Conservation (phyloP, 129 eudicot genomes). For the Centrapalus pauciflorus region DNA sequence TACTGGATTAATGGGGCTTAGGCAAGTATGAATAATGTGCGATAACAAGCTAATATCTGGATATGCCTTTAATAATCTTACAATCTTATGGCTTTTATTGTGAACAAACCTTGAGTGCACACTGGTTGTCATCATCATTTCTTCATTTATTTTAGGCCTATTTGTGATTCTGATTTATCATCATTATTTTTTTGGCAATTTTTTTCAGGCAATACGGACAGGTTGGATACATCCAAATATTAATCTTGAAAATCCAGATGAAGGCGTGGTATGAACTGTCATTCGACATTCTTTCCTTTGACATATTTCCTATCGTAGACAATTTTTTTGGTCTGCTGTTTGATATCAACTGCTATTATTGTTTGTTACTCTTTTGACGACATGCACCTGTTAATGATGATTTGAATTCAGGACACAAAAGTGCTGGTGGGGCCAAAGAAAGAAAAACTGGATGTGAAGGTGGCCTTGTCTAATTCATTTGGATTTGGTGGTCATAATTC, state of each 20-base stretch:
- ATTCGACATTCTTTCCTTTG: not conserved
- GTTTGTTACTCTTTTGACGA: not conserved
- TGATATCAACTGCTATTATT: not conserved
- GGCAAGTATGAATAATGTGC: not conserved
- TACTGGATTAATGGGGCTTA: no score
- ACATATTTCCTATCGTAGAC: not conserved
- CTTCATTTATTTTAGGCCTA: not conserved
- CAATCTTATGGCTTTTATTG: not conserved
- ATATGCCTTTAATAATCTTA: not conserved
- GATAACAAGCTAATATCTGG: not conserved
- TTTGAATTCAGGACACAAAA: constrained; percentile 44
- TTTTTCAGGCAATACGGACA: constrained; percentile 78
- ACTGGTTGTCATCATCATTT: not conserved
- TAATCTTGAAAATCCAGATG: constrained; percentile 91
- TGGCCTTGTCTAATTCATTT: constrained; percentile 84
- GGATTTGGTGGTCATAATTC: constrained; percentile 98
- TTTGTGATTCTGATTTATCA: not conserved
- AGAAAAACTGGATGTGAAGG: constrained; percentile 68
- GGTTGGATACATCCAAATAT: constrained; percentile 97
- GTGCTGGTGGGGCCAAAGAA: constrained; percentile 81
- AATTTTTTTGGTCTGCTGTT: not conserved
- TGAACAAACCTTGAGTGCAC: not conserved
- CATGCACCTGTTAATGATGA: not conserved
- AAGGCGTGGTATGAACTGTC: constrained; percentile 69
- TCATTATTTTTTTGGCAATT: constrained; percentile 7